Evolutionary conservation across 2,329 filamentous ascomycete species (phyloP), one percentile per base, ranked within the genome.

Genomic region (Penicillium oxalicum): DNA sequence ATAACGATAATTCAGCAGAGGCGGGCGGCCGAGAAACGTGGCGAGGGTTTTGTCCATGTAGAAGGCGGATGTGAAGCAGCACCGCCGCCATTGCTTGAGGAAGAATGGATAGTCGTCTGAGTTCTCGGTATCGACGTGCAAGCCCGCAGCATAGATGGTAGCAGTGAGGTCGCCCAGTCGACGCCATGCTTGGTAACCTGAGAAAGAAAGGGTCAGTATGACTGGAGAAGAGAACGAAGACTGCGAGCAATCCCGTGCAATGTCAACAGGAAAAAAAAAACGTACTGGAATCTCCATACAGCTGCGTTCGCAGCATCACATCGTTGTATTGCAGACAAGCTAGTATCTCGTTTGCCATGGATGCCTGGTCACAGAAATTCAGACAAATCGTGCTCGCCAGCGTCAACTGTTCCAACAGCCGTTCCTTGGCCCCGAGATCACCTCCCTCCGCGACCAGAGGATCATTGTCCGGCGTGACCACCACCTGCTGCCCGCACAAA

Each of bases 11-110:
- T 66, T 67, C 35, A 77, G 70, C 2, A 74, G 65, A 3, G 74
- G 73, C 4, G 75, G 75, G 2, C 75, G 67, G 4, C 75, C 75
- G n/a, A 77, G 67, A 45, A 78, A 78, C 1, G 76, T 71, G 1
- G 74, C 70, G 6, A 77, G 59, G 36, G 69, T 72, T 48, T 76
- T 77, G 48, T 77, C 75, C 4, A 68, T 69, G 5, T 70, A 70
- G 46, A 75, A 77, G 5, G 67, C 65, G 1, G 68, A 63, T 4
- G 69, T 69, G 49, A 77, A 75, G 5, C 67, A 68, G 2, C 61
- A 60, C 47, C 65, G 63, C 25, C 73, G 63, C 45, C 76, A 63
- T 40, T 74, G 64, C 0, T 56, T 59, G 1, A 77, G 57, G n/a
- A 74, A 76, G 1, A 59, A 57, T 0, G 74, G 70, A 9, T 59